Conservation (phyloP, 2,329 filamentous ascomycete species). For the Claviceps pusilla region DNA sequence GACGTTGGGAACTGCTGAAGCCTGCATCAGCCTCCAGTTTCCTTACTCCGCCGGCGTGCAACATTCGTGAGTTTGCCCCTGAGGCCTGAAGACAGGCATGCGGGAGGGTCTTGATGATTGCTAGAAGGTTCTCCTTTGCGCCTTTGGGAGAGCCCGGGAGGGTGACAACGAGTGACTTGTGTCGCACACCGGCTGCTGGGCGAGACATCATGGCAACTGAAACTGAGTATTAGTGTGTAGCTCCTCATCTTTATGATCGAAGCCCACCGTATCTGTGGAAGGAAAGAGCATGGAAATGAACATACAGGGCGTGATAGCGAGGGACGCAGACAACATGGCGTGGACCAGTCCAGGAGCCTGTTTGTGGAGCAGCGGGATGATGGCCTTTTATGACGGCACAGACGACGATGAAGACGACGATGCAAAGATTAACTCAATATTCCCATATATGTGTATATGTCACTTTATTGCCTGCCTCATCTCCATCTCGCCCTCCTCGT, state of each 20-base stretch:
- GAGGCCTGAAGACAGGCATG: conserved; percentile 88
- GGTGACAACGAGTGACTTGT: conserved; percentile 70
- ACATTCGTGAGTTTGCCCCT: conserved; percentile 61
- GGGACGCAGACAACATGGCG: conserved; percentile 76
- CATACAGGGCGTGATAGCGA: conserved; percentile 80
- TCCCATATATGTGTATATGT: not conserved
- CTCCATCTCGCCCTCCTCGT: not conserved
- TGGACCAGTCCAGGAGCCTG: conserved; percentile 86
- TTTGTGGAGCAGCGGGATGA: conserved; percentile 65
- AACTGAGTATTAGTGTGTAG: not conserved
- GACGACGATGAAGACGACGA: not conserved
- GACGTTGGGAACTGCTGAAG: conserved; percentile 23
- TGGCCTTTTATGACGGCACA: conserved; percentile 37
- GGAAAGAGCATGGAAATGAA: not conserved
- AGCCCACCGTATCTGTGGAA: not conserved
- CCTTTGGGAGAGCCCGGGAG: conserved; percentile 91
- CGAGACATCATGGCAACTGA: conserved; percentile 92
- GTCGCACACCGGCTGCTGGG: conserved; percentile 75
- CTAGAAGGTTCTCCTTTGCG: conserved; percentile 81
- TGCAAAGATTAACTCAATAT: not conserved
- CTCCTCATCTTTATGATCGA: not conserved
- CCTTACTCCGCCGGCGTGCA: conserved; percentile 70
- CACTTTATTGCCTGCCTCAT: not conserved
- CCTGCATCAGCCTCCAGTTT: conserved; percentile 76
- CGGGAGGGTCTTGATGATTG: conserved; percentile 75